Base-by-base conservation (phyloP, 2,329 filamentous ascomycete species). In the Cladophialophora chaetospira region DNA sequence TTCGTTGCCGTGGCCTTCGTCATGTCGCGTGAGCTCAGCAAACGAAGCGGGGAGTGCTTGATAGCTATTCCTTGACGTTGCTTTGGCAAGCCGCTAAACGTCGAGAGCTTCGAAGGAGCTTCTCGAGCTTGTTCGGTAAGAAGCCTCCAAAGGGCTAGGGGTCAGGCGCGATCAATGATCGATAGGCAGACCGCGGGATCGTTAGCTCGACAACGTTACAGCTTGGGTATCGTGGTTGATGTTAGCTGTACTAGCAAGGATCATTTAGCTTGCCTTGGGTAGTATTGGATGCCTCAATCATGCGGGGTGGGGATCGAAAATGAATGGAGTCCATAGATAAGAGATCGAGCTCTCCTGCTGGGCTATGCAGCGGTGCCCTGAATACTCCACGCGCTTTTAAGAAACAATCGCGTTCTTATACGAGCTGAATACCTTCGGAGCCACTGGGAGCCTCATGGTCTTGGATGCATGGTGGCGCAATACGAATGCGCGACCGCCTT, bases 221-320 rank as follows among this genome's bases (percentile, higher is more conserved):
- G 9, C 19, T 11, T 11, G 17, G 5, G 19, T 21, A 21, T 43
- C n/a, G 9, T 43, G 40, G 40, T 43, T n/a, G 8, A 43, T 2
- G 23, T 21, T 23, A 43, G 25, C 3, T 11, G 15, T 26, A 13
- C 40, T 43, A 21, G 13, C 40, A 25, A 43, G 40, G 40, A 43
- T 43, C 21, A 43, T n/a, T 43, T 43, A 43, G 40, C 40, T 43
- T 26, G 21, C 10, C 19, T 43, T 43, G 40, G 40, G 40, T 25
- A 43, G 40, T 15, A 43, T 21, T 43, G n/a, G 4, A 25, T 9
- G 23, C 40, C n/a, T 21, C 17, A 43, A n/a, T 43, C 35, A 43
- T 25, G 40, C 40, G 40, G 40, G 40, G 40, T 15, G 15, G 40
- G 21, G 19, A 26, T 9, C 13, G n/a, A 43, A 11, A 17, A 26